A percentile compares a stretch with the other conserved stretches of the same genome.
These are phyloP conservation scores for Lagenidium giganteum DNA, from an alignment of 352 stramenopile species.

Conservation along the genomic window DNA sequence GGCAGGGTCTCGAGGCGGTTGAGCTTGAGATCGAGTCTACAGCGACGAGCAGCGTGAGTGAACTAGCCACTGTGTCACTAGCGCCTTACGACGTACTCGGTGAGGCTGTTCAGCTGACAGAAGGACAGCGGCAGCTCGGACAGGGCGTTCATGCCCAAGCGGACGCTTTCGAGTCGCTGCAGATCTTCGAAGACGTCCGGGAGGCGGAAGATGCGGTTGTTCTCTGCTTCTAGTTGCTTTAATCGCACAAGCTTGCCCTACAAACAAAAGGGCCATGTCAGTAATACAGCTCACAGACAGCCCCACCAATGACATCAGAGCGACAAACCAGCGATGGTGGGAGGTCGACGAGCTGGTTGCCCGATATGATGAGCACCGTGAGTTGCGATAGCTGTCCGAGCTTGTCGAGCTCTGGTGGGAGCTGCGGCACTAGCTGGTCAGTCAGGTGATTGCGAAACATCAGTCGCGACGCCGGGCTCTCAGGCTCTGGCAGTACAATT, in stretches of 20 bases:
- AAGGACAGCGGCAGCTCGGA: constrained; percentile 44
- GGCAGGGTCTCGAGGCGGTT: constrained; percentile 55
- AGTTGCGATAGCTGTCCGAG: constrained; percentile 41
- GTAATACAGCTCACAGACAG: constrained; percentile 1
- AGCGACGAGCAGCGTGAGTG: background rate
- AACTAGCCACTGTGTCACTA: background rate
- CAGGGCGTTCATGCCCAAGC: constrained; percentile 57
- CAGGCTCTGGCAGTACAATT: constrained; percentile 23
- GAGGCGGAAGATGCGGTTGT: constrained; percentile 60
- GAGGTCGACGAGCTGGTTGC: constrained; percentile 58
- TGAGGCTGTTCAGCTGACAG: constrained; percentile 37
- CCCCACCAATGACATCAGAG: constrained; percentile 1
- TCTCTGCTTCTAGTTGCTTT: constrained; percentile 54
- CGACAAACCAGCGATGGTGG: constrained; percentile 53
- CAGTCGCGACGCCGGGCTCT: constrained; percentile 33
- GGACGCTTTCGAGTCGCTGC: constrained; percentile 33
- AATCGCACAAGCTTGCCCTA: constrained; percentile 53
- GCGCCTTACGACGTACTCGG: constrained; percentile 28
- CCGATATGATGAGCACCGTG: constrained; percentile 35
- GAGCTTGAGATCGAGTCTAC: constrained; percentile 65
- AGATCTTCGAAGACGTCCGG: constrained; percentile 52
- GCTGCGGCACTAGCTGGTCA: constrained; percentile 14
- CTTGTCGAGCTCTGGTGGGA: constrained; percentile 50
- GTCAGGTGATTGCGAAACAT: constrained; percentile 48
- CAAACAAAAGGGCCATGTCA: background rate